Conservation (phyloP, 768 basidiomycete species). For the Suillus plorans region DNA sequence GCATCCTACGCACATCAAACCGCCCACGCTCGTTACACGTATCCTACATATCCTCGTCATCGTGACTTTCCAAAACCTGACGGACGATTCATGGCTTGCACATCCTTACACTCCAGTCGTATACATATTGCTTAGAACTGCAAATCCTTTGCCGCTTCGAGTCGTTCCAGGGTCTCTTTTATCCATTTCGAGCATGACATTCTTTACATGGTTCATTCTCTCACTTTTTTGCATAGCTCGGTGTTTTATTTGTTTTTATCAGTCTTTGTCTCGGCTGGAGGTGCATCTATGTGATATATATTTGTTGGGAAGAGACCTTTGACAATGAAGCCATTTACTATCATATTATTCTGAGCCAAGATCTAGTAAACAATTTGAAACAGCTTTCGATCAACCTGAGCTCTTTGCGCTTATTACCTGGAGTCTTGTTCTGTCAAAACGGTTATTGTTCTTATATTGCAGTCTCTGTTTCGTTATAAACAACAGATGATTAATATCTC, state of each 20-base stretch:
- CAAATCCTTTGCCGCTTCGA: constrained; percentile 5
- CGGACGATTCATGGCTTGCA: constrained; percentile 25
- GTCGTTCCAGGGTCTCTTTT: neutral
- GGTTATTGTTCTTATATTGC: neutral
- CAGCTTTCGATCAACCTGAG: neutral
- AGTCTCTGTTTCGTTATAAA: neutral
- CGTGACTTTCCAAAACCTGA: constrained; percentile 21
- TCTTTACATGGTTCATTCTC: constrained; percentile 7
- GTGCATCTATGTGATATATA: constrained; percentile 32
- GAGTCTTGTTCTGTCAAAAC: neutral
- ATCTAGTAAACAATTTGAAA: neutral
- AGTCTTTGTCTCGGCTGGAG: constrained; percentile 16
- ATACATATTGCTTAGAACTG: constrained; percentile 18
- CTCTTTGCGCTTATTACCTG: neutral
- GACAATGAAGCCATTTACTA: neutral
- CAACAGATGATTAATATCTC: neutral
- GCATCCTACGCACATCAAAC: constrained; percentile 22
- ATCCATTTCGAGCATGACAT: constrained; percentile 1
- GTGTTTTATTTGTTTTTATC: constrained; percentile 36
- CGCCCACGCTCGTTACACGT: constrained; percentile 29
- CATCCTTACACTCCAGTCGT: constrained; percentile 10
- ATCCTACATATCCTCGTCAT: constrained; percentile 23
- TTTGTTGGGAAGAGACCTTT: constrained; percentile 20
- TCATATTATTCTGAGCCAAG: constrained; percentile 4
- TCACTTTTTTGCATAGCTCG: constrained; percentile 21